A percentile compares a stretch with the other conserved stretches of the same genome.
Evolutionary conservation across 2,329 filamentous ascomycete species (phyloP).

Genomic region (Cyphellophora europaea): DNA sequence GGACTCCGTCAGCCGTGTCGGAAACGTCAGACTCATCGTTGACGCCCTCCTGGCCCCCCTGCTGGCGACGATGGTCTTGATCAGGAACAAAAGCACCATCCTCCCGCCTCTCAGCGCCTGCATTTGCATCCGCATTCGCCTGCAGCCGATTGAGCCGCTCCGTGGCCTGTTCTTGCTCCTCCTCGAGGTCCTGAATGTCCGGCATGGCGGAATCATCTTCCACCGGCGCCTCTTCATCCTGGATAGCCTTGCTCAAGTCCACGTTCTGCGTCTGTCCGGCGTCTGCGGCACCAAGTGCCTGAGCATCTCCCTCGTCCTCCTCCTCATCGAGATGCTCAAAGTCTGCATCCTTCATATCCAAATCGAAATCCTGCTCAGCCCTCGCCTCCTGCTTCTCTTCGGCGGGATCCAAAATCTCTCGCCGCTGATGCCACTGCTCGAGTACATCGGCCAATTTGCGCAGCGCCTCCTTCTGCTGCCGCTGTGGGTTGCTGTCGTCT

Average conservation of each 20-base stretch:
- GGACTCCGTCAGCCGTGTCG: conserved; percentile 40
- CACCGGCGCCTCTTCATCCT: conserved; percentile 47
- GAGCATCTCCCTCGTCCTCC: conserved; percentile 70
- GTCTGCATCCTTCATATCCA: conserved; percentile 70
- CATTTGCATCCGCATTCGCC: conserved; percentile 27
- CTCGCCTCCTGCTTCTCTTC: conserved; percentile 45
- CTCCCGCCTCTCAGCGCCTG: conserved; percentile 33
- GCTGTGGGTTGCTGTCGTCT: conserved; percentile 13
- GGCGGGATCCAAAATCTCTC: conserved; percentile 61
- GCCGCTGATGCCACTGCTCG: conserved; percentile 86
- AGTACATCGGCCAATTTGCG: conserved; percentile 90
- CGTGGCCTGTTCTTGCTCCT: conserved; percentile 21
- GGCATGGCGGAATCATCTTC: conserved; percentile 52
- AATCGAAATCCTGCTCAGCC: conserved; percentile 46
- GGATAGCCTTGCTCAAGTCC: conserved; percentile 81
- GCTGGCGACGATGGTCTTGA: conserved; percentile 10
- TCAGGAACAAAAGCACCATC: conserved; percentile 44
- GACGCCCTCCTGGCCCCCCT: not conserved
- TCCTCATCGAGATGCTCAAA: conserved; percentile 91
- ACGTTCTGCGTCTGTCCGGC: conserved; percentile 80
- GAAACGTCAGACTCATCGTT: conserved; percentile 32
- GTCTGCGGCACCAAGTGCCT: conserved; percentile 79
- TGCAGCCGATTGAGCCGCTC: conserved; percentile 24
- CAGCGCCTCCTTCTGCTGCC: conserved; percentile 58
- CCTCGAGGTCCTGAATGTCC: conserved; percentile 35